phyloP scores from a whole-genome alignment of 345 rosid genomes.

The Barbarea vulgaris region DNA sequence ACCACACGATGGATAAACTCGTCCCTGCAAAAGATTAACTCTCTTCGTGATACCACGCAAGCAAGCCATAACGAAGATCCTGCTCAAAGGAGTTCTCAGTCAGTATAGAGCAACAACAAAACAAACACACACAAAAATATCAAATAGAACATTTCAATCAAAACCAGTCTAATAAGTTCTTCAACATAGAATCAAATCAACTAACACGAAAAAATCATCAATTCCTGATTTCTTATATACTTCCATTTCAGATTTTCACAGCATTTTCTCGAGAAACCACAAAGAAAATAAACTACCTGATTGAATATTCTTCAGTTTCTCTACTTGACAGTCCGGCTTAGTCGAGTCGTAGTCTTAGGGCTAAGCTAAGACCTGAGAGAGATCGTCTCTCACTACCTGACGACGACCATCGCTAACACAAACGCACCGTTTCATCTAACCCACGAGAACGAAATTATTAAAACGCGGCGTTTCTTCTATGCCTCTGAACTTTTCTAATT shows the following conservation, averaged over 20 bases:
- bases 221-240: not conserved
- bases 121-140: not conserved
- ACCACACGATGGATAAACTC: conserved; percentile 43
- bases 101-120: not conserved
- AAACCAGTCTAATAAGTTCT: not conserved
- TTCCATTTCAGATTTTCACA: not conserved
- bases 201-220: not conserved
- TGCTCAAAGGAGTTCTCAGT: not conserved
- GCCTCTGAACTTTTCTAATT: not conserved
- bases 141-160: not conserved
- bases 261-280: conserved; percentile 22
- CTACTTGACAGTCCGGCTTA: conserved; percentile 4
- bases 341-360: conserved; percentile 32
- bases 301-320: not conserved
- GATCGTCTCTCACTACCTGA: conserved; percentile 26
- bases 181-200: conserved; percentile 5
- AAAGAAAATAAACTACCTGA: conserved; percentile 4
- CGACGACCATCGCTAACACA: conserved; percentile 1
- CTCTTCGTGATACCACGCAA: conserved; percentile 41
- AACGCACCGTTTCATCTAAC: conserved; percentile 14
- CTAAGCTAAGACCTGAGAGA: conserved; percentile 18
- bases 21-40: conserved; percentile 37
- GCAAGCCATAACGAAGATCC: conserved; percentile 44
- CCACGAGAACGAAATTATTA: not conserved
- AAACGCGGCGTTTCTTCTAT: not conserved